These are phyloP conservation scores for Crithidia bombi DNA, from an alignment of 208 protist species.

Conservation along the genomic window DNA sequence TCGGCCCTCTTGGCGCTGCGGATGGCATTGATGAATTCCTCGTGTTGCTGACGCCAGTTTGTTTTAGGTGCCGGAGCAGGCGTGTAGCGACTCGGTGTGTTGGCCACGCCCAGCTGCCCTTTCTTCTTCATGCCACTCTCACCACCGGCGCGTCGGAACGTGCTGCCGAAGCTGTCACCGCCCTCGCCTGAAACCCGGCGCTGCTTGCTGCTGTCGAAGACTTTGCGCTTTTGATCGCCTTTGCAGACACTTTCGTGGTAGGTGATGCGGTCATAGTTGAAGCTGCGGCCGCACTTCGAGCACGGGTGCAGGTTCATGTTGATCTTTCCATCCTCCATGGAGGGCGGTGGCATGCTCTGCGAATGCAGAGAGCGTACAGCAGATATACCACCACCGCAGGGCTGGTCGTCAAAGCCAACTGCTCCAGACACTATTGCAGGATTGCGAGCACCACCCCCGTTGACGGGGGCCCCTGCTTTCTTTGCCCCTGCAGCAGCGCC, in stretches of 20 bases:
- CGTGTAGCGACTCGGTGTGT: conserved; percentile 31
- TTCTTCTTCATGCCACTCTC: conserved; percentile 24
- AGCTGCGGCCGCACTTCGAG: conserved; percentile 83
- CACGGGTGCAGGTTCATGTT: conserved; percentile 87
- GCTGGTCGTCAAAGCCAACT: conserved; percentile 24
- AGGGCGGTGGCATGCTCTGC: conserved; percentile 23
- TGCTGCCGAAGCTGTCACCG: conserved; percentile 29
- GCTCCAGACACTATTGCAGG: not conserved
- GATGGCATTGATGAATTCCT: conserved; percentile 88
- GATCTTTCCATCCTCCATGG: conserved; percentile 12
- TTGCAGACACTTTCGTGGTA: conserved; percentile 94
- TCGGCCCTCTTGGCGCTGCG: conserved; percentile 48
- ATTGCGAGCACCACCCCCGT: conserved; percentile 4
- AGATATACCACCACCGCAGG: conserved; percentile 51
- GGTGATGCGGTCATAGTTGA: conserved; percentile 86
- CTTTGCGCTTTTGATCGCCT: conserved; percentile 63
- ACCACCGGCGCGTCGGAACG: conserved; percentile 24
- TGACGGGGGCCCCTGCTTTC: conserved; percentile 7
- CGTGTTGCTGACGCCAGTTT: conserved; percentile 89
- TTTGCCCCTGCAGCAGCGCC: conserved; percentile 6
- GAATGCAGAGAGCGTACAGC: conserved; percentile 50
- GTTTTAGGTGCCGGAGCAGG: conserved; percentile 47
- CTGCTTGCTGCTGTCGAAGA: conserved; percentile 85
- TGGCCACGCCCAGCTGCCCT: conserved; percentile 12
- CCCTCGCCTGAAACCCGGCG: conserved; percentile 48